Evolutionary conservation across 495 filamentous ascomycete genomes (phyloP), one percentile per base, ranked within the genome.

Genomic region (Hyaloscypha variabilis): DNA sequence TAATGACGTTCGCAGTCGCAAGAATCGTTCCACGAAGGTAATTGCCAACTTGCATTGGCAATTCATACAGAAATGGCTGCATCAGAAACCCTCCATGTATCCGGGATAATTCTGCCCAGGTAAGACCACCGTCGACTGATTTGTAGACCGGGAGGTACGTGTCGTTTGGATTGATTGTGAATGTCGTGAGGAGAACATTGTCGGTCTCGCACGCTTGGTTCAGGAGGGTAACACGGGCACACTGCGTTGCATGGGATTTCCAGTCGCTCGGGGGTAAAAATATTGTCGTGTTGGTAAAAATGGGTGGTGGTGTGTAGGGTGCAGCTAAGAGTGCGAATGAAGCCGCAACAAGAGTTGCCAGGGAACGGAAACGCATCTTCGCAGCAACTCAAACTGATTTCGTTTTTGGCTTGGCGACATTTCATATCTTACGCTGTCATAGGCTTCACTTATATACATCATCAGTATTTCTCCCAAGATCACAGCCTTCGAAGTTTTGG

Each of bases 41-140:
- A 19, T 74, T 75, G 8, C 83, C 89, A 30, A 92, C 72, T 6
- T 71, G 65, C 67, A 83, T 75, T 0, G 82, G 79, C 6, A 91
- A 78, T 65, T 84, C 82, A 57, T 87, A 86, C 1, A 92, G 78
- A 68, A 84, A 85, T 0, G 89, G 89, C 71, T 92, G 89, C 87
- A 88, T 6, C 84, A 77, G 65, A 88, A 64, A 13, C 87, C 88
- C 68, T 81, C 84, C 42, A 82, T 82, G 64, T 89, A 87, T 25
- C 78, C 84, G 76, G 10, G 86, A 85, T 55, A 87, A 74, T 69
- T 85, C 77, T 29, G 67, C 78, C 87, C 87, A 92, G 5, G 79
- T 86, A 17, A 76, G 72, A 11, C 89, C 89, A 36, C 75, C 70
- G 68, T 91, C 87, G 19, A 72, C 77, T 36, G 85, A 89, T 57